These are phyloP conservation scores for Trichosporon sp. DNA, from an alignment of 1,284 basidiomycete genomes.

Conservation along the genomic window DNA sequence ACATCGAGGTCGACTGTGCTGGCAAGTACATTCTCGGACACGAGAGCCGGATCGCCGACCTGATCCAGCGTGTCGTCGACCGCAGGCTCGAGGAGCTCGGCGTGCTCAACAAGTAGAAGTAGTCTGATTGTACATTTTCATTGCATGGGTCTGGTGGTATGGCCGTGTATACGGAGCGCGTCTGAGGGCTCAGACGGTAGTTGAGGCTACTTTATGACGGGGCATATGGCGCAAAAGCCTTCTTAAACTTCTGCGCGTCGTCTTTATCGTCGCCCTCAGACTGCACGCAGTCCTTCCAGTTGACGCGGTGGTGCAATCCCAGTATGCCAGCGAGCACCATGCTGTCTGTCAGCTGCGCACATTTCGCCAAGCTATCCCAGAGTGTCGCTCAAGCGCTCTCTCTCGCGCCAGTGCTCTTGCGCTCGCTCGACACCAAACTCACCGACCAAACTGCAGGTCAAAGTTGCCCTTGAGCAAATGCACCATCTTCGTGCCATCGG, in stretches of 20 bases:
- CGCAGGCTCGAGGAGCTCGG: constrained; percentile 30
- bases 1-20: constrained; percentile 72
- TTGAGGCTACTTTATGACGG: constrained; percentile 14
- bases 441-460: constrained; percentile 90
- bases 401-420: neutral
- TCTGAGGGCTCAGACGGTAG: no score
- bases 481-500: constrained; percentile 79
- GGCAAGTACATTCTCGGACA: constrained; percentile 68
- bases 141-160: constrained; percentile 20
- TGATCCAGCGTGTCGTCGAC: constrained; percentile 74
- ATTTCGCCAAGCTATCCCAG: no score
- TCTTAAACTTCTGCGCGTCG: constrained; percentile 78
- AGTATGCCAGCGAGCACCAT: constrained; percentile 75
- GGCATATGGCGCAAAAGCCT: constrained; percentile 72
- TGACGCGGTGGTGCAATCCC: constrained; percentile 71
- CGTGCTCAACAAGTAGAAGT: constrained; percentile 17
- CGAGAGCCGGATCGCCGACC: constrained; percentile 62
- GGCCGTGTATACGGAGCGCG: neutral
- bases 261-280: constrained; percentile 77
- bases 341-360: constrained; percentile 57
- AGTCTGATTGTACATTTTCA: constrained; percentile 1
- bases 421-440: constrained; percentile 39
- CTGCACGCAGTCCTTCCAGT: constrained; percentile 86
- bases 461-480: constrained; percentile 82
- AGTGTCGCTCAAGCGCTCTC: neutral